Conservation (phyloP, 208 protist species). For the Wallacemonas sp. region DNA sequence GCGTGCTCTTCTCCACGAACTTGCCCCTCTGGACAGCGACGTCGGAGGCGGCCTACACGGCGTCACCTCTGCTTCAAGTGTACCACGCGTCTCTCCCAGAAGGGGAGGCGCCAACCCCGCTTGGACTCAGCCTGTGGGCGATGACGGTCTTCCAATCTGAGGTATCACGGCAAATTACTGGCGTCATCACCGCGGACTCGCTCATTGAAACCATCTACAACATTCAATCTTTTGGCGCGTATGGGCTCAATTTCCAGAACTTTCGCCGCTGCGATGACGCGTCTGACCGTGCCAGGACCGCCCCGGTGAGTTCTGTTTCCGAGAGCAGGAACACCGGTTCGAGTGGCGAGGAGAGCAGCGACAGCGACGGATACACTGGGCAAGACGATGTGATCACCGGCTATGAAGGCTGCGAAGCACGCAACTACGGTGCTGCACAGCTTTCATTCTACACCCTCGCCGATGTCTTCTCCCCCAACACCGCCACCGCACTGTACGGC, state of each 20-base stretch:
- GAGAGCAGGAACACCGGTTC: background rate
- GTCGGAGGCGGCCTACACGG: background rate
- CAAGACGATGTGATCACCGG: background rate
- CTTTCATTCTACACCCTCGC: background rate
- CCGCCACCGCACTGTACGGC: background rate
- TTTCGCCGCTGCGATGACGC: background rate
- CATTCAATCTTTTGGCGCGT: background rate
- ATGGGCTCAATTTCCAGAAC: background rate
- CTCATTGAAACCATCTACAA: background rate
- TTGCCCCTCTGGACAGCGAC: background rate
- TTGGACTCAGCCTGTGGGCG: background rate
- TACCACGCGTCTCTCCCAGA: background rate
- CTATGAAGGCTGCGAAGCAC: background rate
- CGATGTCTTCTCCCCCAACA: background rate
- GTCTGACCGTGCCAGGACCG: background rate
- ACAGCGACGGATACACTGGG: background rate
- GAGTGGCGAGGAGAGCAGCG: background rate
- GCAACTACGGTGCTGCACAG: background rate
- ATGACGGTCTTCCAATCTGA: background rate
- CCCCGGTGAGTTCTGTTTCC: background rate
- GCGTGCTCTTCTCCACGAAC: background rate
- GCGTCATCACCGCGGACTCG: background rate
- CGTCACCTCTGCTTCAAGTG: background rate
- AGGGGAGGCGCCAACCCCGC: background rate
- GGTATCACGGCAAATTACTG: background rate